phyloP scores from a whole-genome alignment of 2,329 filamentous ascomycete genomes.

The Alternaria novae-zelandiae region DNA sequence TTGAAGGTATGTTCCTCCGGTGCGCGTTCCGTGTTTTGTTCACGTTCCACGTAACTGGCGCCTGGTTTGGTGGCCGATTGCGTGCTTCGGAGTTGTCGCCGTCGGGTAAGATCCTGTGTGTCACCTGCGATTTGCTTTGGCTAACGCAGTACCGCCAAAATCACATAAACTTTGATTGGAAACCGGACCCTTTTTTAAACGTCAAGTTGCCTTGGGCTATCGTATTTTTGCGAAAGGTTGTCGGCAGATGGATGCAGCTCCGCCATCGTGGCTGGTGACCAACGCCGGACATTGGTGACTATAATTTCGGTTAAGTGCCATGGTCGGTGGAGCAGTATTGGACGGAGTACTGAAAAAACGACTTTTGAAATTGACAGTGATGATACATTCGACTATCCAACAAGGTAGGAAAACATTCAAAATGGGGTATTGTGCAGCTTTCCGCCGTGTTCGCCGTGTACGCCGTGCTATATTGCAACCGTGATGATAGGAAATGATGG shows the following conservation, averaged over 20 bases:
- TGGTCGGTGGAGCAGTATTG: slow-evolving; percentile 6
- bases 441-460: slow-evolving; percentile 32
- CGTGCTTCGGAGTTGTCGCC: slow-evolving; percentile 28
- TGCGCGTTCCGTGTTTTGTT: neutral
- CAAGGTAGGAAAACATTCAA: slow-evolving; percentile 25
- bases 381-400: slow-evolving; percentile 38
- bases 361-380: slow-evolving; percentile 18
- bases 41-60: slow-evolving; percentile 2
- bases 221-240: neutral
- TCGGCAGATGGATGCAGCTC: neutral
- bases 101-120: slow-evolving; percentile 12
- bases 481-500: slow-evolving; percentile 14
- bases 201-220: neutral
- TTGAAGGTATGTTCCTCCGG: neutral
- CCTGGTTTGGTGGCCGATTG: neutral
- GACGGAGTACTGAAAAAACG: slow-evolving; percentile 3
- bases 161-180: slow-evolving; percentile 5
- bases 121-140: slow-evolving; percentile 7
- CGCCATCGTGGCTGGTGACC: neutral
- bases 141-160: slow-evolving; percentile 8
- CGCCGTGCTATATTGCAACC: slow-evolving; percentile 39
- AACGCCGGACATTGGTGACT: neutral
- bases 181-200: neutral
- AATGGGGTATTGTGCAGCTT: slow-evolving; percentile 43
- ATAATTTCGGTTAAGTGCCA: slow-evolving; percentile 15